Conservation (phyloP, 2,329 filamentous ascomycete species). For the Phyllosticta paracitricarpa region DNA sequence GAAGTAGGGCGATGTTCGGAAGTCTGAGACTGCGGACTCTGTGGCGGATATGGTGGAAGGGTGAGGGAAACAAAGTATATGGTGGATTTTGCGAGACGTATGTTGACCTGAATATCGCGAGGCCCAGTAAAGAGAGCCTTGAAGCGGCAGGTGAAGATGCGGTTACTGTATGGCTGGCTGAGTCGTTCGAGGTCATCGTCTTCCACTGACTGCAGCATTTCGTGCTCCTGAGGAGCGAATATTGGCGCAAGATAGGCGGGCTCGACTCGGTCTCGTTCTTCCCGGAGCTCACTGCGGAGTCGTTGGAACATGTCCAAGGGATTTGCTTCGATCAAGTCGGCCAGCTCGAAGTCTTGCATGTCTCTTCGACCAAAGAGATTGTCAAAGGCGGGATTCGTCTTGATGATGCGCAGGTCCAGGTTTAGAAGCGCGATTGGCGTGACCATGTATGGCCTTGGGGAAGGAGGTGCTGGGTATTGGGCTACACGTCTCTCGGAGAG, state of each 20-base stretch:
- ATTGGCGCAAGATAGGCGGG: slow-evolving; percentile 43
- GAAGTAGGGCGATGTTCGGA: not conserved
- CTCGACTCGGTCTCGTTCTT: slow-evolving; percentile 38
- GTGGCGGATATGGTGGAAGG: slow-evolving; percentile 2
- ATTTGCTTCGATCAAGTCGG: slow-evolving; percentile 33
- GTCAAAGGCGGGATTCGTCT: slow-evolving; percentile 35
- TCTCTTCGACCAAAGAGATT: slow-evolving; percentile 32
- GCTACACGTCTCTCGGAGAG: not conserved
- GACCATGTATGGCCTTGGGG: not conserved
- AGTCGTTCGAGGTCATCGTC: slow-evolving; percentile 35
- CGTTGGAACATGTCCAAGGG: slow-evolving; percentile 34
- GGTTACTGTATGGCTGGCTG: slow-evolving; percentile 34
- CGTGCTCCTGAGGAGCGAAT: slow-evolving; percentile 30
- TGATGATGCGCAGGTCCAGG: slow-evolving; percentile 38
- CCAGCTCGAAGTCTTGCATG: slow-evolving; percentile 29
- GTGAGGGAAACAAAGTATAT: slow-evolving; percentile 29
- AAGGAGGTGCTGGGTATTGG: slow-evolving; percentile 1
- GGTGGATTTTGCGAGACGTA: slow-evolving; percentile 26
- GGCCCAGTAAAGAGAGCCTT: slow-evolving; percentile 1
- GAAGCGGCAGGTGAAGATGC: slow-evolving; percentile 12
- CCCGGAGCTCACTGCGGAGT: slow-evolving; percentile 35
- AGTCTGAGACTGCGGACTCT: not conserved
- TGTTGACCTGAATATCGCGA: slow-evolving; percentile 20
- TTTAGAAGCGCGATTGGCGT: slow-evolving; percentile 32
- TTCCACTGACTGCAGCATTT: slow-evolving; percentile 31